Conservation (phyloP, 2,329 filamentous ascomycete genomes). For the Penicillium sp. region DNA sequence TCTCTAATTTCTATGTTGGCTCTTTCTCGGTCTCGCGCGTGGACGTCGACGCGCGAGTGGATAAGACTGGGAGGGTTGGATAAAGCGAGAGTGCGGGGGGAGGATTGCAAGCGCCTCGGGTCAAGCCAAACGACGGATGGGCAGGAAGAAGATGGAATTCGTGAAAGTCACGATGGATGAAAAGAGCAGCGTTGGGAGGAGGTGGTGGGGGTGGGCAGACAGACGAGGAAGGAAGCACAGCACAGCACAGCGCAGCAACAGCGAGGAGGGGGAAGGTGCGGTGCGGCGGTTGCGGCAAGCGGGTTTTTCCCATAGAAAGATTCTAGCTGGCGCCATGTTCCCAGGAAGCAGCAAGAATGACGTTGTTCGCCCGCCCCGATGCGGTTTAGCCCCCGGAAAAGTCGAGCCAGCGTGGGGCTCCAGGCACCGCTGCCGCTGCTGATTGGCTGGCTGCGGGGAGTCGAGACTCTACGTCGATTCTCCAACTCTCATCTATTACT, state of each 20-base stretch:
- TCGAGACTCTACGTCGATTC: not conserved
- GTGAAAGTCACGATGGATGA: not conserved
- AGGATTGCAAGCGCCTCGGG: not conserved
- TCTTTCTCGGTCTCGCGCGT: not conserved
- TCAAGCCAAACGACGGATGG: not conserved
- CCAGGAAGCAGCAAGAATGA: slow-evolving; percentile 15
- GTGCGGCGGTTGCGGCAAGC: not conserved
- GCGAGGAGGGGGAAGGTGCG: not conserved
- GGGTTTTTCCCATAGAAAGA: not conserved
- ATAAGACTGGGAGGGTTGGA: not conserved
- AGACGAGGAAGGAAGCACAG: not conserved
- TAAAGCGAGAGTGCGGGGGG: not conserved
- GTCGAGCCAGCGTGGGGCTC: not conserved
- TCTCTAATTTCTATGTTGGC: not conserved
- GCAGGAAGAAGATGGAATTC: not conserved
- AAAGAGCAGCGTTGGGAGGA: slow-evolving; percentile 1
- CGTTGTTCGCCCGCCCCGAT: slow-evolving; percentile 7
- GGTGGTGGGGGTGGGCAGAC: slow-evolving; percentile 3
- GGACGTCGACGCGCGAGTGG: too few relatives aligned
- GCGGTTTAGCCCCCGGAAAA: slow-evolving; percentile 3
- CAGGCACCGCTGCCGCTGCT: not conserved
- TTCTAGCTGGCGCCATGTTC: slow-evolving; percentile 9
- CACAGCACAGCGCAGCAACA: too few relatives aligned
- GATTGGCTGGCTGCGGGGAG: not conserved
- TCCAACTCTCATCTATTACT: not conserved